Conservation (phyloP, 192 early-diverging fungal genomes). For the Umbelopsis sp. region DNA sequence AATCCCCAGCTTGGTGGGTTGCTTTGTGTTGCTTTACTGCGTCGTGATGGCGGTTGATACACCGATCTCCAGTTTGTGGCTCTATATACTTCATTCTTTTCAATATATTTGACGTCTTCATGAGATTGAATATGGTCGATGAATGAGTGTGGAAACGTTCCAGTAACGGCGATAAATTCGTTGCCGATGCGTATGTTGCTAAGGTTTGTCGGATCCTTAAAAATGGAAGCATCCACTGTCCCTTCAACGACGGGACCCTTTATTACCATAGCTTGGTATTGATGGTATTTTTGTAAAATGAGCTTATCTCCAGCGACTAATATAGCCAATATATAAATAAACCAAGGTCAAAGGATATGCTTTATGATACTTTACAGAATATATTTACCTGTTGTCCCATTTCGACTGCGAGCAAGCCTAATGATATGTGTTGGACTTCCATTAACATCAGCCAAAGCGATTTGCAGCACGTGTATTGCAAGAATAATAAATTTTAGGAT, state of each 20-base stretch:
- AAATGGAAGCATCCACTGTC: not conserved
- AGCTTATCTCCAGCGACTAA: not conserved
- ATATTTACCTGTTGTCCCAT: constrained; percentile 12
- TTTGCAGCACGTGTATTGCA: not conserved
- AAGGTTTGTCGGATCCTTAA: not conserved
- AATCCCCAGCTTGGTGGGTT: constrained; percentile 48
- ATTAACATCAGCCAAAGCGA: not conserved
- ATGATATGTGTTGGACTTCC: constrained; percentile 35
- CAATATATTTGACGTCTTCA: constrained; percentile 3
- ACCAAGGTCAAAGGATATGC: not conserved
- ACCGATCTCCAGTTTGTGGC: not conserved
- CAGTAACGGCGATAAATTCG: not conserved
- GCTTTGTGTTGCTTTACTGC: constrained; percentile 14
- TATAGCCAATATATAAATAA: not conserved
- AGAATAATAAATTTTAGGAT: not conserved
- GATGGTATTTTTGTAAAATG: not conserved
- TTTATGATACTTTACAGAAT: not conserved
- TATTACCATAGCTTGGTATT: not conserved
- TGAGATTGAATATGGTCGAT: not conserved
- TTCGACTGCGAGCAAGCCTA: constrained; percentile 17
- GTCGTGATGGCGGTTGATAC: not conserved
- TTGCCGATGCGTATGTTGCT: not conserved
- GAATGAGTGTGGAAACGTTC: constrained; percentile 5
- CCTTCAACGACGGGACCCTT: not conserved
- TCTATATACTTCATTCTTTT: not conserved